These are phyloP conservation scores for Flaveria ramosissima DNA, from an alignment of 129 eudicot genomes.

Conservation along the genomic window DNA sequence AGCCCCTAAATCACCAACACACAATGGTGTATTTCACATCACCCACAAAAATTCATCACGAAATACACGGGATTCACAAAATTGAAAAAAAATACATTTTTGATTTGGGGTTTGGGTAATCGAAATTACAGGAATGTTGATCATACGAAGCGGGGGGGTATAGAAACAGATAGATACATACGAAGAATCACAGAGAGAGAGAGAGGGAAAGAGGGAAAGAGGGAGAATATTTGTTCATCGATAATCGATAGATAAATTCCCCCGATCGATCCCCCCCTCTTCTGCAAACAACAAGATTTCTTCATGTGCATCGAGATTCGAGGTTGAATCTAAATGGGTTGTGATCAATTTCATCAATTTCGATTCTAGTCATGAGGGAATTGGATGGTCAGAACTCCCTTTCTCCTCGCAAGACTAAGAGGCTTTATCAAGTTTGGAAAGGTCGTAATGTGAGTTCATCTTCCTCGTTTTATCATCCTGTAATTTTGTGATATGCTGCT, in stretches of 20 bases:
- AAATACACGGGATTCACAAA: constrained; percentile 22
- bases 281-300: constrained; percentile 2
- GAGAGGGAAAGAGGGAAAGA: constrained; percentile 25
- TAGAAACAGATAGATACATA: constrained; percentile 11
- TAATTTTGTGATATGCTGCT: neutral
- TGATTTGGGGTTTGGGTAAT: constrained; percentile 9
- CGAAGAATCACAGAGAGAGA: neutral
- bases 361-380: constrained; percentile 33
- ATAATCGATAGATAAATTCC: constrained; percentile 26
- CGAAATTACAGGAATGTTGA: constrained; percentile 19
- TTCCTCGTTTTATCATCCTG: neutral
- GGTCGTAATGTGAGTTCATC: constrained; percentile 71
- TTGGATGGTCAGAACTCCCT: constrained; percentile 31
- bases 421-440: constrained; percentile 88
- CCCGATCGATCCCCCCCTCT: constrained; percentile 35
- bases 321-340: constrained; percentile 19
- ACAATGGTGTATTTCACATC: neutral
- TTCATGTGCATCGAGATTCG: constrained; percentile 2
- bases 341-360: constrained; percentile 12
- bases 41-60: constrained; percentile 15
- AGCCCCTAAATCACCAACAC: neutral
- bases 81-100: neutral
- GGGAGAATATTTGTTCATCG: constrained; percentile 39
- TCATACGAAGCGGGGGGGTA: constrained; percentile 10
- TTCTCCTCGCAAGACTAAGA: constrained; percentile 39